Conservation (phyloP, 257 asterid genomes). For the Eustoma russellianum region DNA sequence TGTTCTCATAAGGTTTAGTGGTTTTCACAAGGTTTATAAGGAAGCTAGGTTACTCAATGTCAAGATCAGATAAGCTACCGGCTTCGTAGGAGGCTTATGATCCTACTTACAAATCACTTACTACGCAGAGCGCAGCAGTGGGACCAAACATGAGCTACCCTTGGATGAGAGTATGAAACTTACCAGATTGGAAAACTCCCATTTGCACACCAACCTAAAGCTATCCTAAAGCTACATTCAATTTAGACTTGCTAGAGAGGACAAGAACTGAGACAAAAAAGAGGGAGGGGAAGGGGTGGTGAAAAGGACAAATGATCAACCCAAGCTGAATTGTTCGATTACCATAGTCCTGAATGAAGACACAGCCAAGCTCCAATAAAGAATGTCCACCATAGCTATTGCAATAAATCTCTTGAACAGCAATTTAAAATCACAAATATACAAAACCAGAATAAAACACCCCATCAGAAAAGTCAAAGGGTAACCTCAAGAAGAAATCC, state of each 20-base stretch:
- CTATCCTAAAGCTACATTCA: not conserved
- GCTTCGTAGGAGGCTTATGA: too few relatives aligned
- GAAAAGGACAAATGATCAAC: not conserved
- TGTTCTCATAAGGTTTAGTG: too few relatives aligned
- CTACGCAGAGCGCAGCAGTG: not conserved
- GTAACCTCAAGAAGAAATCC: slow-evolving; percentile 7
- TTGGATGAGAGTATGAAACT: not conserved
- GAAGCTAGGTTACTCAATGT: too few relatives aligned
- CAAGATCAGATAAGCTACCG: too few relatives aligned
- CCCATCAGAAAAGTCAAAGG: slow-evolving; percentile 6
- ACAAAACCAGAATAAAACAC: not conserved
- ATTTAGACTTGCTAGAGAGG: too few relatives aligned
- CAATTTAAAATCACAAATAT: not conserved
- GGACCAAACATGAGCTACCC: not conserved
- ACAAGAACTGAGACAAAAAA: too few relatives aligned
- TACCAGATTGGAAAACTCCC: too few relatives aligned
- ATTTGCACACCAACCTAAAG: not conserved
- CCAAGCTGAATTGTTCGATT: not conserved
- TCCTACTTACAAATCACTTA: too few relatives aligned
- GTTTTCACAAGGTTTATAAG: too few relatives aligned
- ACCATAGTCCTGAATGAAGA: too few relatives aligned
- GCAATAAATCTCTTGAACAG: not conserved
- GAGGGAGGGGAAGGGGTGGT: not conserved
- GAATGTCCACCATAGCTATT: slow-evolving; percentile 1
- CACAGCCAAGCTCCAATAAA: not conserved